Percentiles rank a stretch among this genome's conserved stretches.
Conservation (phyloP, 805 yeast species). For the Komagataella kurtzmanii region DNA sequence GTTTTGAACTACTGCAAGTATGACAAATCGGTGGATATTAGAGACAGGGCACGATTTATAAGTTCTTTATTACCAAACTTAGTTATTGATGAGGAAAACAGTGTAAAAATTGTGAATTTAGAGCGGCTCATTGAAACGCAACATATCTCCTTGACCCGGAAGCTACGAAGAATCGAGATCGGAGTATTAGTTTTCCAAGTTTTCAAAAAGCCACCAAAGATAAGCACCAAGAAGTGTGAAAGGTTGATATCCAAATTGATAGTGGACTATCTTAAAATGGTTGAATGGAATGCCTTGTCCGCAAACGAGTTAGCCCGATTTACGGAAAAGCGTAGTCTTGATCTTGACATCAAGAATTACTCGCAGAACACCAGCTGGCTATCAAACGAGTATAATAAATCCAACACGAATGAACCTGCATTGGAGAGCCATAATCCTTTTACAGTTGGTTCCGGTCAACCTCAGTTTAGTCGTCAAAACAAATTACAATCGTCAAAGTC, state of each 20-base stretch:
- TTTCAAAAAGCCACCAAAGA: constrained; percentile 13
- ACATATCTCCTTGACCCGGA: constrained; percentile 3
- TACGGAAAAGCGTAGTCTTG: constrained; percentile 15
- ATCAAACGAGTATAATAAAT: not conserved
- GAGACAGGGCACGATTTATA: constrained; percentile 76
- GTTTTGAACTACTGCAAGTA: constrained; percentile 53
- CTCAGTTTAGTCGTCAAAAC: not conserved
- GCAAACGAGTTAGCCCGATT: constrained; percentile 10
- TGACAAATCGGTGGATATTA: constrained; percentile 62
- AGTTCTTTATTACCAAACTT: constrained; percentile 39
- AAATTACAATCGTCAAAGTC: constrained; percentile 16
- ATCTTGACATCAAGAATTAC: constrained; percentile 25
- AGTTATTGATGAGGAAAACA: constrained; percentile 18
- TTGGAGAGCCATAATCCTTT: not conserved
- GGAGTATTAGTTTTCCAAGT: constrained; percentile 16
- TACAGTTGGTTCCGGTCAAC: not conserved
- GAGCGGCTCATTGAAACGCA: constrained; percentile 1
- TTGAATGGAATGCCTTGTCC: not conserved
- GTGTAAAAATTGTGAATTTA: constrained; percentile 8
- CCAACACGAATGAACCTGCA: not conserved
- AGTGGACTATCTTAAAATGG: not conserved
- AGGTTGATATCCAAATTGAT: not conserved
- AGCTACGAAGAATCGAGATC: constrained; percentile 14
- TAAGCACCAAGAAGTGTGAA: not conserved
- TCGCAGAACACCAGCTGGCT: constrained; percentile 11